Evolutionary conservation across 495 filamentous ascomycete species (phyloP), one percentile per base, ranked within the genome.

Genomic region (Geoglossum glabrum): DNA sequence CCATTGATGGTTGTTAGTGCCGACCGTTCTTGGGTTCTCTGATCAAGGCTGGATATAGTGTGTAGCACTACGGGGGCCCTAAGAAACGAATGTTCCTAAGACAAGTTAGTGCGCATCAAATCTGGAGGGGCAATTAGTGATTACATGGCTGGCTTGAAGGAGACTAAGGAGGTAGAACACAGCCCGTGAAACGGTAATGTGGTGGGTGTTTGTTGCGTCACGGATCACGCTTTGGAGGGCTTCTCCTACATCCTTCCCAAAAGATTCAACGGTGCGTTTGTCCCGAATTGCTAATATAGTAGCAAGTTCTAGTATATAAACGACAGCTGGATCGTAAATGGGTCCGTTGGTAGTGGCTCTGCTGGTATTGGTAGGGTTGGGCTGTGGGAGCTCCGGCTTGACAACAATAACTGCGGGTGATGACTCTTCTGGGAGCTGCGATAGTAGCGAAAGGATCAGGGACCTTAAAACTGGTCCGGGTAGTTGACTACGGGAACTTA

Each of bases 31-130:
- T 96, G 70, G 5, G 80, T 75, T 51, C 85, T 79, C 63, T 84
- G 81, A 34, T 88, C 79, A 65, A 96, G 89, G 59, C 82, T 84
- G 0, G 92, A 90, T 54, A 99, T 85, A 17, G 81, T 83, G 69
- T 99, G 92, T 2, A 99, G 76, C 6, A 97, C 77, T 28, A 97
- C 83, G n/a, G 92, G 93, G 0, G 88, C 83, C 36, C 89, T 83
- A 63, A 96, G 80, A 64, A 93, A 93, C 57, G 89, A 85, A 64
- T 92, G 84, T 56, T 95, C 83, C 85, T 88, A 34, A 51, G 25
- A 26, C 50, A 34, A 11, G 60, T 75, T 45, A 78, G 72, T 64
- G 19, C 30, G 27, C 15, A 21, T 9, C 1, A 10, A 11, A 54
- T 2, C 11, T 19, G 55, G 19, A 27, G n/a, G 52, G 56, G 43